Percentiles rank a stretch among this genome's conserved stretches.
Conservation (phyloP, 768 basidiomycete genomes). For the Trametes villosa region DNA sequence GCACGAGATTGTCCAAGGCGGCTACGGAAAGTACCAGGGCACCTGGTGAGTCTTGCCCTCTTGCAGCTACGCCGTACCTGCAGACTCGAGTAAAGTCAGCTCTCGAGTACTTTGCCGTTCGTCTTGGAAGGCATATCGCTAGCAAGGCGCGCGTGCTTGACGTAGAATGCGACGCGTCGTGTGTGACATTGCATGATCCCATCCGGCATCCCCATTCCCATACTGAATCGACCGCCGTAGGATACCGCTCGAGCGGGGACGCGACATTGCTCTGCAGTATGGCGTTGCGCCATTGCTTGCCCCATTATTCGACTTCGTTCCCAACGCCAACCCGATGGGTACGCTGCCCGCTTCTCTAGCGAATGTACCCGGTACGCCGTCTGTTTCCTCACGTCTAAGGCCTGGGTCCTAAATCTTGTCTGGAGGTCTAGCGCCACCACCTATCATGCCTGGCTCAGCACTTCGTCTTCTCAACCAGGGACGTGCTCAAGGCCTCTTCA, state of each 20-base stretch:
- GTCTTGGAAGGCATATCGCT: background rate
- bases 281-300: constrained; percentile 87
- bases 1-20: constrained; percentile 98
- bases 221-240: constrained; percentile 45
- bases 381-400: background rate
- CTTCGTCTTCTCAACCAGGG: constrained; percentile 84
- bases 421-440: constrained; percentile 66
- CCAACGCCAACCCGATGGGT: constrained; percentile 70
- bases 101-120: too few species aligned
- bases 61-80: too few species aligned
- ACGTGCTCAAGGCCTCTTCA: constrained; percentile 84
- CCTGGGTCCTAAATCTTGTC: background rate
- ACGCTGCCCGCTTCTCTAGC: constrained; percentile 51
- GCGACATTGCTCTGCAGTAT: constrained; percentile 90
- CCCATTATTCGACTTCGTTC: constrained; percentile 93
- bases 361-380: constrained; percentile 27
- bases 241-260: constrained; percentile 95
- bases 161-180: background rate
- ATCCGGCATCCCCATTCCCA: too few species aligned
- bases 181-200: background rate
- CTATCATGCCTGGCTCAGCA: constrained; percentile 87
- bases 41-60: constrained; percentile 76
- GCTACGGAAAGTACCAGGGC: constrained; percentile 99
- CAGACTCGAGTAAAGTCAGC: too few species aligned
- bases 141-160: background rate